Base-by-base conservation (phyloP, 2,329 filamentous ascomycete species). In the Arthrobotrys entomopaga region DNA sequence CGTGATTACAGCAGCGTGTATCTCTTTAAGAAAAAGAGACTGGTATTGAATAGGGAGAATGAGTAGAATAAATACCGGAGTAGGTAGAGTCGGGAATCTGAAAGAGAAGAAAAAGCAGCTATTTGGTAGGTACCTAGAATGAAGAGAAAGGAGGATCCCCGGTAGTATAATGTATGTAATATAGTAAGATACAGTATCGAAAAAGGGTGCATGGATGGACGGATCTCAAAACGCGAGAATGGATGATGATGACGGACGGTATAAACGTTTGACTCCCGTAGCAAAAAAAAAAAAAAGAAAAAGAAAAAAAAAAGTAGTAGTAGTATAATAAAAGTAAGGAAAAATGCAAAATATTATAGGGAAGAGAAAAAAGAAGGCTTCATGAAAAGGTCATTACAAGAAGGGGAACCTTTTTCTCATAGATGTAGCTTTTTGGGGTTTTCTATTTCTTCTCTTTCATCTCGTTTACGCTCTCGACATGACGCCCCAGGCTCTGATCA, bases 401-500 rank as follows among this genome's bases (percentile, higher is more conserved):
- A 42, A 63, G 66, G 46, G 59, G 54, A 59, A 26, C 13, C 38
- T 48, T 59, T 57, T 42, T 79, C 79, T 78, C 76, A 52, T 79
- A 79, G 78, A 80, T 79, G 79, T 79, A 79, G 79, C 79, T 79
- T 79, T 79, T 34, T 80, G 2, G 19, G 29, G 2, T 34, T 50
- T 50, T 24, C 10, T 24, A 8, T 50, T 20, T 7, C 19, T 77
- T 56, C 46, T 53, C 61, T 69, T 69, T 61, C n/a, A 46, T 54
- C 42, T 56, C 26, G 60, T 76, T 80, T 92, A 93, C 85, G 90
- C 91, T 85, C 92, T 89, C 84, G 92, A 95, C 92, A 97, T 96
- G 82, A 97, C 93, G 86, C 93, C 93, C 93, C 93, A 97, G 81
- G 92, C 93, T 82, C 93, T 91, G 87, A 97, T 97, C 87, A 96